Percentiles rank a stretch among this genome's conserved stretches.
These are phyloP conservation scores for Eucalyptus polyanthemos DNA, from an alignment of 345 rosid species.

Conservation along the genomic window DNA sequence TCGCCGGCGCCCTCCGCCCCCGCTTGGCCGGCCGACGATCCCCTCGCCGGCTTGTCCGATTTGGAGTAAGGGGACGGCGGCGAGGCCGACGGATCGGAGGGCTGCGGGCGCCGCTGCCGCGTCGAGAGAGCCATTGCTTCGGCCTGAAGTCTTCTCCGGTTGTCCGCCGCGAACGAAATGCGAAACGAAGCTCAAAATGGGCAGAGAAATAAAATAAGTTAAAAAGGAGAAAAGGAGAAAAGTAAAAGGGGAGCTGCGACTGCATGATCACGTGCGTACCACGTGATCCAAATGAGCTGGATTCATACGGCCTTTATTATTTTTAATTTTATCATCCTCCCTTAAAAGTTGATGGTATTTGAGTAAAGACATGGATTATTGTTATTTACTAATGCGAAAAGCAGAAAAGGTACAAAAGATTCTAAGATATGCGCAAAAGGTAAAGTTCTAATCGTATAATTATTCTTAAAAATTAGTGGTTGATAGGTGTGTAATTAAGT, in stretches of 20 bases:
- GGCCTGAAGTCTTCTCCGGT: not conserved
- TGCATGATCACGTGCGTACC: not conserved
- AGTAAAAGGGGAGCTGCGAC: not conserved
- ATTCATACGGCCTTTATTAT: not conserved
- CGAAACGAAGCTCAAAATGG: not conserved
- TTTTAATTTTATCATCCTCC: not conserved
- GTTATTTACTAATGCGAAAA: not conserved
- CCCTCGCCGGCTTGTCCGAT: slow-evolving; percentile 31
- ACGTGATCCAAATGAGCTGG: not conserved
- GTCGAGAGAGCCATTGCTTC: slow-evolving; percentile 39
- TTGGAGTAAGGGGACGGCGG: slow-evolving; percentile 45
- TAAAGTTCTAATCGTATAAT: not conserved
- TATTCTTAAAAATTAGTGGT: not conserved
- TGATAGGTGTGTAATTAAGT: not conserved
- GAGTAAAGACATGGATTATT: not conserved
- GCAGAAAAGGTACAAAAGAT: not conserved
- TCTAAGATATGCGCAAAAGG: not conserved
- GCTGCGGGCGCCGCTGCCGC: slow-evolving; percentile 57
- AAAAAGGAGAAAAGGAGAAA: not conserved
- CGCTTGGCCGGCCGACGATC: slow-evolving; percentile 15
- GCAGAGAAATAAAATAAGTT: not conserved
- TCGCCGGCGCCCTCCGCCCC: slow-evolving; percentile 10
- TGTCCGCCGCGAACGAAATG: not conserved
- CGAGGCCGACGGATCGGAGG: slow-evolving; percentile 28
- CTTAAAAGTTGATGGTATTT: not conserved